phyloP scores from a whole-genome alignment of 164 flowering plant genomes.

The Kingdonia uniflora region DNA sequence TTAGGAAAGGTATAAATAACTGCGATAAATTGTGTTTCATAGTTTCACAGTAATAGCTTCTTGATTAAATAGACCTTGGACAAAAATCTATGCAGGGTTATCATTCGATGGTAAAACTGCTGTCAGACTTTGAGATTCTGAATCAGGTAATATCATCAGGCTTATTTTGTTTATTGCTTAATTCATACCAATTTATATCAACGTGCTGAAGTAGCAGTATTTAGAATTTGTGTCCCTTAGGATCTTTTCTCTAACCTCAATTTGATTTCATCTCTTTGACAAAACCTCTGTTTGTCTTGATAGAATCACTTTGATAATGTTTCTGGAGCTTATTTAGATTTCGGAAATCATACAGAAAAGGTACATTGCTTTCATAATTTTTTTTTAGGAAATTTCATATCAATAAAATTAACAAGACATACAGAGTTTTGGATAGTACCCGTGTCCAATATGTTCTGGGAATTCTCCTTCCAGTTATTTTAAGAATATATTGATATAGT shows the following conservation, averaged over 20 bases:
- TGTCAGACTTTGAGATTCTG: slow-evolving; percentile 65
- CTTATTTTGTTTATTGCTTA: too few species aligned
- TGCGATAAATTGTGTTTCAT: background rate
- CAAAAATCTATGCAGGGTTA: slow-evolving; percentile 49
- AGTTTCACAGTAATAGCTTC: background rate
- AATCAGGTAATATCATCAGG: slow-evolving; percentile 43
- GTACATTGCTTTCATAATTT: slow-evolving; percentile 23
- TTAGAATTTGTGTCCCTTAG: too few species aligned
- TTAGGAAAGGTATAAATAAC: slow-evolving; percentile 35
- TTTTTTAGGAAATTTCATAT: background rate
- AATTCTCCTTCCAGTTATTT: too few species aligned
- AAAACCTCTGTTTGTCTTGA: slow-evolving; percentile 7
- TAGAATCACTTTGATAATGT: slow-evolving; percentile 77
- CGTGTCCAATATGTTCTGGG: too few species aligned
- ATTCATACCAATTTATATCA: too few species aligned
- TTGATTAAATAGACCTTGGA: background rate
- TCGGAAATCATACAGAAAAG: slow-evolving; percentile 88
- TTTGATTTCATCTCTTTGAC: background rate
- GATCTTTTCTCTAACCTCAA: background rate
- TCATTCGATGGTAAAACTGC: slow-evolving; percentile 39
- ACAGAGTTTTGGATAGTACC: too few species aligned
- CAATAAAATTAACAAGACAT: too few species aligned
- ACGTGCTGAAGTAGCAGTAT: too few species aligned
- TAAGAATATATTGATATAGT: too few species aligned
- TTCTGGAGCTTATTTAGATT: slow-evolving; percentile 84